These are phyloP conservation scores for Colletotrichum sp. DNA, from an alignment of 2,329 filamentous ascomycete genomes.

Conservation along the genomic window DNA sequence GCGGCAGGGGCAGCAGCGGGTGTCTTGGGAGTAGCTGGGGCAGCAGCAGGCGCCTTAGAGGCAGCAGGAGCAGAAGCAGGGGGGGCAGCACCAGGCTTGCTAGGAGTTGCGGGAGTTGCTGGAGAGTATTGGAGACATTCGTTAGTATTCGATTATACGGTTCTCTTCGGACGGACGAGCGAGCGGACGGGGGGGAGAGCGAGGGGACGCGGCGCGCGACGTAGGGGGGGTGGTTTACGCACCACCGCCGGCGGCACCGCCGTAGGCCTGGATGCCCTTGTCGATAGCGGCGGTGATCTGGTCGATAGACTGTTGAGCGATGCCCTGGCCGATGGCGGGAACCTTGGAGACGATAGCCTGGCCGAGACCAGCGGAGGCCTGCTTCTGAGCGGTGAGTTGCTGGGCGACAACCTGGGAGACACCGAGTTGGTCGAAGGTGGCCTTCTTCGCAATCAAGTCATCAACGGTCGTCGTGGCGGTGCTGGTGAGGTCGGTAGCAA, in stretches of 20 bases:
- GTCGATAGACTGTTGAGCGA: constrained; percentile 27
- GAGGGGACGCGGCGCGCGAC: not conserved
- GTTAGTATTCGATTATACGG: not conserved
- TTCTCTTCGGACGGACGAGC: not conserved
- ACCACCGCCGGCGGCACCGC: not conserved
- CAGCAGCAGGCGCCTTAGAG: not conserved
- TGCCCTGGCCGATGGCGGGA: constrained; percentile 28
- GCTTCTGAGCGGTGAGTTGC: constrained; percentile 27
- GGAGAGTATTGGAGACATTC: not conserved
- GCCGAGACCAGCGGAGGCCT: constrained; percentile 19
- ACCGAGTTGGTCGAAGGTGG: constrained; percentile 28
- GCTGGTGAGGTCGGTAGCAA: constrained; percentile 22
- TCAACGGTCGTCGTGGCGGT: constrained; percentile 22
- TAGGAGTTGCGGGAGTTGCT: not conserved
- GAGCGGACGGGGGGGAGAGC: not conserved
- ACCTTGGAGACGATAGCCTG: constrained; percentile 29
- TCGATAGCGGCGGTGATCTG: constrained; percentile 26
- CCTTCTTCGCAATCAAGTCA: constrained; percentile 27
- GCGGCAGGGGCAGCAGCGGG: not conserved
- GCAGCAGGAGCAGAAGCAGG: not conserved
- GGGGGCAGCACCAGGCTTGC: not conserved
- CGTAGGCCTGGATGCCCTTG: constrained; percentile 22
- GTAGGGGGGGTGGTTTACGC: constrained; percentile 6
- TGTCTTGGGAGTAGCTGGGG: not conserved
- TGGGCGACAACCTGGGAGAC: constrained; percentile 25